Evolutionary conservation across 345 rosid species (phyloP), one percentile per base, ranked within the genome.

Genomic region (Pistacia atlantica): DNA sequence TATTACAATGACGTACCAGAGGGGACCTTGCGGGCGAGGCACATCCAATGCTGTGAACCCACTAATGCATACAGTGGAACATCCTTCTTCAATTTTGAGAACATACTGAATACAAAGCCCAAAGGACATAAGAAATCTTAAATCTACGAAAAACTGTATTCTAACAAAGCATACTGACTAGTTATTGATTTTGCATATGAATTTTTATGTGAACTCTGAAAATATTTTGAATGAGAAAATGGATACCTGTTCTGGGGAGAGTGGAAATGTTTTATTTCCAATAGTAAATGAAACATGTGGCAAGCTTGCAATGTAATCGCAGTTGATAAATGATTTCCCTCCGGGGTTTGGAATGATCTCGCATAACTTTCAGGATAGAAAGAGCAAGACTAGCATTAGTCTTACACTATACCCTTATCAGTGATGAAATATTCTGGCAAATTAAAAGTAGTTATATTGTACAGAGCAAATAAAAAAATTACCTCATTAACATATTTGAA

Each of bases 11-110:
- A 54, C 80, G 13, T 79, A 87, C 93, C 91, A 89, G 18, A 89
- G 88, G 37, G 93, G 93, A 46, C 90, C 93, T 64, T 81, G 89
- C 10, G 84, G 87, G 6, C 83, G 75, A 60, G 87, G 86, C 65
- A 86, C 84, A 61, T 87, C 89, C 20, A 87, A 35, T 2, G 87
- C 80, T 8, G 85, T 75, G 73, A 87, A 86, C 56, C 90, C 84
- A 45, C 93, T 90, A 20, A 88, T 18, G 77, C 93, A 88, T 46
- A 83, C 42, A 0, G 87, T 80, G 1, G 84, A 76, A 54, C 51
- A 56, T n/a, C 85, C 80, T 57, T 78, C 82, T 49, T 73, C 82
- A 38, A 88, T 77, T 82, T 69, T 74, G 16, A 78, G 69, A 42
- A 86, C 71, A 48, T 89, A 87, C 93, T 87, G 83, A 45, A 72